Evolutionary conservation across 805 yeast genomes (phyloP).

Genomic region (Cyberlindnera maritima): DNA sequence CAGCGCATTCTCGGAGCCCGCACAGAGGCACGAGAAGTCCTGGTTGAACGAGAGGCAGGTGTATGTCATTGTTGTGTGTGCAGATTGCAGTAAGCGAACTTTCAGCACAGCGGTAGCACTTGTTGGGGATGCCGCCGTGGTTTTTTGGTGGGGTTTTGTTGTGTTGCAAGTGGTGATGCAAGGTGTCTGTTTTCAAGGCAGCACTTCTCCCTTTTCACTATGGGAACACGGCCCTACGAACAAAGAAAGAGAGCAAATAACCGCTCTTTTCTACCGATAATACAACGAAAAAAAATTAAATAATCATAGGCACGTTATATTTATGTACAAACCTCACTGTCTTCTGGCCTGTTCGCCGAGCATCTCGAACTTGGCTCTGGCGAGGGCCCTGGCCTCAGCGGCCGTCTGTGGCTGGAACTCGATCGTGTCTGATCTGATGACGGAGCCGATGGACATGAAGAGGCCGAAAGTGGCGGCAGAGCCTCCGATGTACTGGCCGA

Average conservation of each 20-base stretch:
- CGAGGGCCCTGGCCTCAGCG: conserved; percentile 38
- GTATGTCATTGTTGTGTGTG: background rate
- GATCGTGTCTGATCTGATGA: conserved; percentile 69
- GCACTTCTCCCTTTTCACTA: too few species aligned
- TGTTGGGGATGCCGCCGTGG: too few species aligned
- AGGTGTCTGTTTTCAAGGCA: too few species aligned
- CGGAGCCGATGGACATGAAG: conserved; percentile 95
- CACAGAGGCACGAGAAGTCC: conserved; percentile 76
- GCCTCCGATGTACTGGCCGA: conserved; percentile 95
- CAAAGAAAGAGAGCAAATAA: too few species aligned
- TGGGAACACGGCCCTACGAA: too few species aligned
- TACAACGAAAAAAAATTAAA: too few species aligned
- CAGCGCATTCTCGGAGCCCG: conserved; percentile 64
- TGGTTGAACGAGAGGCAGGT: conserved; percentile 50
- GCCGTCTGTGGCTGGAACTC: conserved; percentile 28
- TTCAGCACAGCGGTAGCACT: too few species aligned
- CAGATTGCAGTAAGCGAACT: too few species aligned
- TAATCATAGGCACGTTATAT: background rate
- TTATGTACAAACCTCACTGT: conserved; percentile 1
- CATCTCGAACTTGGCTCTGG: conserved; percentile 40
- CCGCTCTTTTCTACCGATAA: too few species aligned
- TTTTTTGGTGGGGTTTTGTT: too few species aligned
- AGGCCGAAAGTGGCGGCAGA: conserved; percentile 96
- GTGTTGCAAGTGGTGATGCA: too few species aligned
- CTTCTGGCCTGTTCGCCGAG: conserved; percentile 25